Evolutionary conservation across 768 basidiomycete species (phyloP), one percentile per base, ranked within the genome.

Genomic region (Boletellus ananiceps): DNA sequence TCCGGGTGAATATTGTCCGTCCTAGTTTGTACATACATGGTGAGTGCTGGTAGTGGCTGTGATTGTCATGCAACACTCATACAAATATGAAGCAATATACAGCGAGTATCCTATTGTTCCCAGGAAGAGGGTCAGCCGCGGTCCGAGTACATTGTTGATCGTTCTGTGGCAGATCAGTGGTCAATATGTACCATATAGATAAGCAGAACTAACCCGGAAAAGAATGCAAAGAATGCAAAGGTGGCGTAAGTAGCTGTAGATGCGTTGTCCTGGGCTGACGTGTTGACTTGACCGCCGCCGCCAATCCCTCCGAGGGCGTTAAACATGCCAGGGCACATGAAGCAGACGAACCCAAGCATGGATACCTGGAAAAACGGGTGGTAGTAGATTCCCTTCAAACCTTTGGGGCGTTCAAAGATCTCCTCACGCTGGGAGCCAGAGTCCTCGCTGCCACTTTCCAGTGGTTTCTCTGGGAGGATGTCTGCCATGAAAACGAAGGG

Each of bases 291-390:
- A 0, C 90, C 90, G 37, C 86, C 88, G 38, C 77, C 88, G 4
- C 91, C 90, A 39, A 93, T 74, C 31, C 89, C 88, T 47, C 80
- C 84, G 59, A 90, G 71, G 0, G 88, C 82, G 59, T 90, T 92
- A 69, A 87, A 90, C 49, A 89, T 76, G 50, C 88, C 88, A 64
- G 69, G 69, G 48, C 71, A 55, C 80, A 82, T 79, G 61, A 82
- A 82, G 52, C 58, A 66, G 21, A 88, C 80, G 40, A 88, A 74
- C 36, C 85, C 88, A 15, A 88, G 71, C 65, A 90, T 69, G 0
- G 46, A 46, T 43, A 86, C 69, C 46, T 66, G 65, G 13, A 55
- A 31, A 18, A 48, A 1, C 0, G 83, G 79, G 52, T 84, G 74
- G 51, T 78, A 76, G 62, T 83, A 84, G 27, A 81, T 19, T 5